Evolutionary conservation across 2,329 filamentous ascomycete species (phyloP), one percentile per base, ranked within the genome.

Genomic region (Pseudogymnoascus sp.): DNA sequence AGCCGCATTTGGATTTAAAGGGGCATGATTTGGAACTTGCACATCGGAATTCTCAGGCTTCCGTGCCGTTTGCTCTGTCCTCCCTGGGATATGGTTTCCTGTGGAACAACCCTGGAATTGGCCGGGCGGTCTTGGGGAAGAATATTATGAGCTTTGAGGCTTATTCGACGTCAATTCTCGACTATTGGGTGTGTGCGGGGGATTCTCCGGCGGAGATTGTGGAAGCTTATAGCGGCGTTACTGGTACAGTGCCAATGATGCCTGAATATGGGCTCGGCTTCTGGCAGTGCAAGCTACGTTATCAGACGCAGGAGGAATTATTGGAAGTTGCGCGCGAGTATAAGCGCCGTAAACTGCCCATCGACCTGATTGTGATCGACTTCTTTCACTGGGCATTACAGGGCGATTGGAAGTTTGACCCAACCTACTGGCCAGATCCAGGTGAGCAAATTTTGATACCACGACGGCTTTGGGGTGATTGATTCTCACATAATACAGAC

Each of bases 371-470:
- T n/a, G 85, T 88, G 0, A 75, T 84, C 38, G 86, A 88, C 67
- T 88, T 84, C 70, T 88, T 88, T 70, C 85, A 88, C 69, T 88
- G 86, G 86, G 80, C 81, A 6, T 76, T 77, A 6, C 84, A 89
- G 69, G 86, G 86, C 5, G 86, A 89, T 62, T 89, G 86, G 85
- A 82, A 78, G 39, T 88, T 89, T 66, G 86, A 89, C 67, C 74
- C 78, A 0, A 77, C 77, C 0, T 88, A 82, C 67, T 88, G 84
- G 84, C 86, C 86, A 0, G 82, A 89, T 68, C 84, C 84, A 25
- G 78, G 79, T 79, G 66, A 67, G 74, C 69, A n/a, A 14, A 14
- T 49, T 25, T 23, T n/a, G 6, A 49, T 55, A 22, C 28, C 9
- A 9, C 5, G 22, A 19, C n/a, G 2, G 9, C 12, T 45, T 23